A percentile compares a stretch with the other conserved stretches of the same genome.
Conservation (phyloP, 2,329 filamentous ascomycete species). For the Penicillium sp. region DNA sequence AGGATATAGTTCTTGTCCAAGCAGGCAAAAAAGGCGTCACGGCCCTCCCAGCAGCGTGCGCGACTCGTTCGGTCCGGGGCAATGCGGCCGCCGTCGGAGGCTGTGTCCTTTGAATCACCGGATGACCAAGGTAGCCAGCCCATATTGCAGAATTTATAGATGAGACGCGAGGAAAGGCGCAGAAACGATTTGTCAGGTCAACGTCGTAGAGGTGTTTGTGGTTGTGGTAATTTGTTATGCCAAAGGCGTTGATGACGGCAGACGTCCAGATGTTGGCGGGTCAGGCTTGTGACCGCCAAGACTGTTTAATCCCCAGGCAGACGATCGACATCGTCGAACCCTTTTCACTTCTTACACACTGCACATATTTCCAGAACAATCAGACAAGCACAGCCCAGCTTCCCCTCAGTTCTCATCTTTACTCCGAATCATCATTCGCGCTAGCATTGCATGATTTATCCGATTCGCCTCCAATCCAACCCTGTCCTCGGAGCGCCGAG, state of each 20-base stretch:
- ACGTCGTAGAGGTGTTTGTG: neutral
- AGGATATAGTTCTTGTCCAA: constrained; percentile 77
- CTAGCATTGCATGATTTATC: constrained; percentile 5
- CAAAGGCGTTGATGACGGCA: constrained; percentile 6
- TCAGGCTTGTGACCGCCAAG: constrained; percentile 23
- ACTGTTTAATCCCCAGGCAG: constrained; percentile 24
- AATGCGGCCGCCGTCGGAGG: constrained; percentile 60
- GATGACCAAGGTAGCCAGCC: constrained; percentile 50
- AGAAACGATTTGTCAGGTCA: neutral
- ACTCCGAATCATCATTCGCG: neutral
- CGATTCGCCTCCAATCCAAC: neutral
- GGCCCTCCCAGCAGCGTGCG: constrained; percentile 79
- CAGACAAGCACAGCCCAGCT: neutral
- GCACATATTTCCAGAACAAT: neutral
- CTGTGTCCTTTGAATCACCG: constrained; percentile 38
- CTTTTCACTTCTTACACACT: constrained; percentile 6
- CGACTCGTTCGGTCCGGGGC: constrained; percentile 84
- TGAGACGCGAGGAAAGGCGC: neutral
- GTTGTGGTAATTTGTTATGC: neutral
- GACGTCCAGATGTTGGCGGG: constrained; percentile 13
- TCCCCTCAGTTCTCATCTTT: neutral
- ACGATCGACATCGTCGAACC: constrained; percentile 14
- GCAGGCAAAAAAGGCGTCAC: constrained; percentile 84
- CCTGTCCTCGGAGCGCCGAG: constrained; percentile 10
- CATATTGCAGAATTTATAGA: constrained; percentile 40